Conservation (phyloP, 2,329 filamentous ascomycete species). For the Corinectria fuckeliana region DNA sequence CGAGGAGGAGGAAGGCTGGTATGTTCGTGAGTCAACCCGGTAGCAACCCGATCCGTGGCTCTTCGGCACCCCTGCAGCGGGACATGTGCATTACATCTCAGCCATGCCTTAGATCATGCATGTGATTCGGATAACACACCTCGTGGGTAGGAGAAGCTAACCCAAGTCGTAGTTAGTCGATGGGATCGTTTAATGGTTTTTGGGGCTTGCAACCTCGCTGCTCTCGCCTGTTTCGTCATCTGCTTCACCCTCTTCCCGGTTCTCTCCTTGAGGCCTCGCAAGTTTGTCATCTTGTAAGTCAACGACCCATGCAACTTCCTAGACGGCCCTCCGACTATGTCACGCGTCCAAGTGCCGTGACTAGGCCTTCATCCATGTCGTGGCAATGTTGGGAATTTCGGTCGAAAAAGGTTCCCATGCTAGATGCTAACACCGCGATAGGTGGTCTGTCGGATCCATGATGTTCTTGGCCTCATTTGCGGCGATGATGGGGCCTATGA, state of each 20-base stretch:
- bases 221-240: constrained; percentile 89
- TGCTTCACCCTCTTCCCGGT: constrained; percentile 91
- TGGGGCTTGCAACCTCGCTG: constrained; percentile 86
- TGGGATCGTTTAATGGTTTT: constrained; percentile 97
- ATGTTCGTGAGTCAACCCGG: constrained; percentile 78
- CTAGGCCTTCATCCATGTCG: constrained; percentile 21
- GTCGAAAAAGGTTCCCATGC: constrained; percentile 22
- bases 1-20: constrained; percentile 95
- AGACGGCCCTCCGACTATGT: constrained; percentile 17
- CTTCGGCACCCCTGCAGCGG: constrained; percentile 51
- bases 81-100: constrained; percentile 53
- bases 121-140: constrained; percentile 52
- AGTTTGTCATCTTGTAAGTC: constrained; percentile 97
- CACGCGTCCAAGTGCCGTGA: constrained; percentile 26
- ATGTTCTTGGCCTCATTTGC: constrained; percentile 94
- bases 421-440: constrained; percentile 50
- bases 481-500: constrained; percentile 88
- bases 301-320: constrained; percentile 20
- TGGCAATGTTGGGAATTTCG: constrained; percentile 21
- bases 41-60: constrained; percentile 30
- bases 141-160: constrained; percentile 49
- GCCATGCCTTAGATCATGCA: constrained; percentile 46
- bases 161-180: constrained; percentile 76
- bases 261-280: constrained; percentile 80
- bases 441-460: constrained; percentile 92